A percentile compares a stretch with the other conserved stretches of the same genome.
These are phyloP conservation scores for Pezicula neosporulosa DNA, from an alignment of 2,329 filamentous ascomycete species.

Conservation along the genomic window DNA sequence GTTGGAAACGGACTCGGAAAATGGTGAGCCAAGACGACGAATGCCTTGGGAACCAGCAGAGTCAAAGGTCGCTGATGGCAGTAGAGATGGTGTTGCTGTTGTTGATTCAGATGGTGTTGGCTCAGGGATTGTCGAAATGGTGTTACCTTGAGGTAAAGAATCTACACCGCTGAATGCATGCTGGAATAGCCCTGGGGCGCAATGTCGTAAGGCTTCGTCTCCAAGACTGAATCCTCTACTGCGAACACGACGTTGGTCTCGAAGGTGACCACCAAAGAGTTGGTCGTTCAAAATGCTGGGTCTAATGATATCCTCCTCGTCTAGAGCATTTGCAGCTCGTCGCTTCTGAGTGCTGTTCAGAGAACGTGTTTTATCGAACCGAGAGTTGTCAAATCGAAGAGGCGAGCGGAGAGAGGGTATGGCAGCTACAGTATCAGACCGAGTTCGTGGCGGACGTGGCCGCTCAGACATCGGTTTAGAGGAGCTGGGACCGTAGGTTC, in stretches of 20 bases:
- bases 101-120: neutral
- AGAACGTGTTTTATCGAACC: slow-evolving; percentile 8
- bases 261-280: slow-evolving; percentile 21
- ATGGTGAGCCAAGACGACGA: slow-evolving; percentile 56
- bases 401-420: slow-evolving; percentile 23
- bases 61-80: slow-evolving; percentile 25
- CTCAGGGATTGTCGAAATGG: neutral
- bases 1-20: slow-evolving; percentile 45
- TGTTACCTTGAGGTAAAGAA: neutral
- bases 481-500: slow-evolving; percentile 60
- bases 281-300: slow-evolving; percentile 27
- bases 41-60: slow-evolving; percentile 19
- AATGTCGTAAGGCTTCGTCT: slow-evolving; percentile 21
- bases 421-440: slow-evolving; percentile 8
- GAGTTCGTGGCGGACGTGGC: slow-evolving; percentile 10
- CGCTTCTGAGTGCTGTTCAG: slow-evolving; percentile 26
- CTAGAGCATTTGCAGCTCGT: slow-evolving; percentile 23
- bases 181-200: slow-evolving; percentile 17
- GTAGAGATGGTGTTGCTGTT: slow-evolving; percentile 22
- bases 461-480: slow-evolving; percentile 30
- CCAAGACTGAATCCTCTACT: slow-evolving; percentile 29
- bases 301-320: slow-evolving; percentile 21
- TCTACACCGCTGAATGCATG: slow-evolving; percentile 3
- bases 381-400: slow-evolving; percentile 20
- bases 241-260: slow-evolving; percentile 24